Evolutionary conservation across 2,329 filamentous ascomycete genomes (phyloP).

Genomic region (Rasamsonia emersonii): DNA sequence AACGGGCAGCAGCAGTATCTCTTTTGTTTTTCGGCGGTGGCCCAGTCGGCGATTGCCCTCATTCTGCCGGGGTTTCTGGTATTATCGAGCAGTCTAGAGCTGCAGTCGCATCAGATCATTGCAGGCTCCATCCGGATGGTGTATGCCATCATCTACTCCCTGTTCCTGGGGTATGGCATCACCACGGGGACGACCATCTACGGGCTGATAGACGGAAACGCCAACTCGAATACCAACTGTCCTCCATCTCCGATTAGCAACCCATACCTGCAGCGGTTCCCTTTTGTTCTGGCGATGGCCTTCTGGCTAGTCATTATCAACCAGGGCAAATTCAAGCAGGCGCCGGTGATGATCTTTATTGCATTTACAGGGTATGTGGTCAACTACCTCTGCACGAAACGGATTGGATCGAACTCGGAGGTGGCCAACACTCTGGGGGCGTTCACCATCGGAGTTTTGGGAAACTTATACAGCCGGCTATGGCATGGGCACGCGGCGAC

Average conservation of each 20-base stretch:
- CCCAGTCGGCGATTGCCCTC: slow-evolving; percentile 61
- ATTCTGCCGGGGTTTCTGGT: slow-evolving; percentile 61
- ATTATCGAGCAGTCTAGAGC: slow-evolving; percentile 51
- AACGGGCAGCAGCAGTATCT: slow-evolving; percentile 26
- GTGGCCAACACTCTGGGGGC: slow-evolving; percentile 70
- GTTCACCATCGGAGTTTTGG: slow-evolving; percentile 63
- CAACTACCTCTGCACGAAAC: slow-evolving; percentile 62
- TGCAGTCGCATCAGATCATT: slow-evolving; percentile 59
- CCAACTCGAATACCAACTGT: slow-evolving; percentile 41
- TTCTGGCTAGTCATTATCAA: slow-evolving; percentile 68
- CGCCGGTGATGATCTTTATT: slow-evolving; percentile 66
- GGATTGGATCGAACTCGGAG: slow-evolving; percentile 62
- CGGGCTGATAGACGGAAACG: slow-evolving; percentile 48
- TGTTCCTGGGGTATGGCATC: slow-evolving; percentile 63
- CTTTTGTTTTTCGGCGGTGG: slow-evolving; percentile 62
- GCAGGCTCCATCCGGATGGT: slow-evolving; percentile 63
- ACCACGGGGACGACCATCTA: slow-evolving; percentile 56
- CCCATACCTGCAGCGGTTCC: slow-evolving; percentile 46
- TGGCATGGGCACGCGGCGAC: slow-evolving; percentile 72
- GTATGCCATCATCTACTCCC: slow-evolving; percentile 60
- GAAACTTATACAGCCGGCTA: slow-evolving; percentile 64
- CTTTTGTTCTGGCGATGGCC: slow-evolving; percentile 65
- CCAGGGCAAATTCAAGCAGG: slow-evolving; percentile 69
- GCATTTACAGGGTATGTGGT: slow-evolving; percentile 64
- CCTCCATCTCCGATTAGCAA: slow-evolving; percentile 40